Evolutionary conservation across 495 filamentous ascomycete genomes (phyloP).

Genomic region (Hyphodiscus hymeniophilus): DNA sequence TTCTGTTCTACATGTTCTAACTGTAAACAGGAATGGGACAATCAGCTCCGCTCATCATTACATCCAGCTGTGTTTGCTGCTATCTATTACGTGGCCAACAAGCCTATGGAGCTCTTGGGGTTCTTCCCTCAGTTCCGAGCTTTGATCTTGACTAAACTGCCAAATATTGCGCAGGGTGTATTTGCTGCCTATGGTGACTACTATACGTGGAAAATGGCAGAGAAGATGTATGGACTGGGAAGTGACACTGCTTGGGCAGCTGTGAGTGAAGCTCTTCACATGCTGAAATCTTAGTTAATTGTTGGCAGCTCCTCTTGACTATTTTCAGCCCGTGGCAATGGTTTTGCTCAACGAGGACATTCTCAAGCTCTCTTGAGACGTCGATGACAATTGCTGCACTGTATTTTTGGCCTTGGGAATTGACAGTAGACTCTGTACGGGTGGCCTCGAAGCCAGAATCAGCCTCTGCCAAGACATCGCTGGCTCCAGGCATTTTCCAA

Average conservation of each 20-base stretch:
- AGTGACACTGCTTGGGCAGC: constrained; percentile 59
- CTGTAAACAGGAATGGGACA: constrained; percentile 73
- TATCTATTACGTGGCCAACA: constrained; percentile 57
- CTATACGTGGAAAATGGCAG: constrained; percentile 80
- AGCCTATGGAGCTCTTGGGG: constrained; percentile 39
- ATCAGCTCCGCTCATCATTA: constrained; percentile 85
- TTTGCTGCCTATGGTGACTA: constrained; percentile 76
- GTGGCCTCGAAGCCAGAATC: not conserved
- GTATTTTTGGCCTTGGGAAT: constrained; percentile 78
- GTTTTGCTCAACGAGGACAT: constrained; percentile 87
- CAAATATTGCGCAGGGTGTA: constrained; percentile 66
- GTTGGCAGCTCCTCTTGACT: constrained; percentile 56
- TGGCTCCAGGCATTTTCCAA: not conserved
- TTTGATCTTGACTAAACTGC: constrained; percentile 59
- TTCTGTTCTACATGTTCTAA: constrained; percentile 1
- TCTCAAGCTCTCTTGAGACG: constrained; percentile 91
- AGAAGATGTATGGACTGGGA: constrained; percentile 57
- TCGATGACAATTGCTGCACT: constrained; percentile 75
- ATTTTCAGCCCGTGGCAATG: constrained; percentile 90
- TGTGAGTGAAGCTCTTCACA: constrained; percentile 47
- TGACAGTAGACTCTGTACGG: constrained; percentile 23
- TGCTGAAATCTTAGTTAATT: not conserved
- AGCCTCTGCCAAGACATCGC: not conserved
- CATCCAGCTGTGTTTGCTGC: constrained; percentile 79
- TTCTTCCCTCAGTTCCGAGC: constrained; percentile 43